phyloP scores from a whole-genome alignment of 805 yeast species.

The Cyberlindnera galapagoensis region DNA sequence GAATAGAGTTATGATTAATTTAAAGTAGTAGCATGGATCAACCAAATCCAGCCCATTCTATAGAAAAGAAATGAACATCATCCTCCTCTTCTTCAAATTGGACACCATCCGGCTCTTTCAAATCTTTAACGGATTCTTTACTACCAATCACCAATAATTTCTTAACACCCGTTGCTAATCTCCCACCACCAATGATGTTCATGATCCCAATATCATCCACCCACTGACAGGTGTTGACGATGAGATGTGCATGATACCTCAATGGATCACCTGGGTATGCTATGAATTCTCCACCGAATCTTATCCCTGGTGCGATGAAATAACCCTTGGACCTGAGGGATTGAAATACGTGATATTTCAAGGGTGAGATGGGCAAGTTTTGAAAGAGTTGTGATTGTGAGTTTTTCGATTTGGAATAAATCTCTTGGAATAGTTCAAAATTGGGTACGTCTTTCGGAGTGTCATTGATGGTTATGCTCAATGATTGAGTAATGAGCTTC shows the following conservation, averaged over 20 bases:
- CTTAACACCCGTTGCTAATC: constrained; percentile 89
- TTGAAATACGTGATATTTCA: constrained; percentile 11
- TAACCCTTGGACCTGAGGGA: constrained; percentile 32
- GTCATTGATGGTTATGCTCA: constrained; percentile 14
- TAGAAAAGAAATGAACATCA: constrained; percentile 47
- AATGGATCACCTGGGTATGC: constrained; percentile 96
- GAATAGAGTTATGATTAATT: not conserved
- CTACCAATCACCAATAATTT: constrained; percentile 67
- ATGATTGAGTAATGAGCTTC: constrained; percentile 9
- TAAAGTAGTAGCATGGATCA: constrained; percentile 23
- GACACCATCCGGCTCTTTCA: too few species aligned
- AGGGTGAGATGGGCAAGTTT: not conserved
- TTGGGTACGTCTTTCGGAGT: constrained; percentile 14
- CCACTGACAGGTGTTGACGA: constrained; percentile 47
- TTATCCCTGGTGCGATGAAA: constrained; percentile 72
- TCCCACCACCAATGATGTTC: constrained; percentile 73
- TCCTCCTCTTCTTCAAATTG: too few species aligned
- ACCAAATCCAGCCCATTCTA: constrained; percentile 98
- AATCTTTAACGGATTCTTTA: constrained; percentile 17
- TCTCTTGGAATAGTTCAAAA: constrained; percentile 10
- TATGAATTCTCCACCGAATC: constrained; percentile 85
- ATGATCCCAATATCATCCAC: constrained; percentile 49
- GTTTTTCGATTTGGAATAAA: constrained; percentile 9
- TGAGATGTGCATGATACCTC: constrained; percentile 80
- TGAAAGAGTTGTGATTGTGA: constrained; percentile 7